Conservation (phyloP, 1,139 yeast species). For the Citeromyces hawaiiensis region DNA sequence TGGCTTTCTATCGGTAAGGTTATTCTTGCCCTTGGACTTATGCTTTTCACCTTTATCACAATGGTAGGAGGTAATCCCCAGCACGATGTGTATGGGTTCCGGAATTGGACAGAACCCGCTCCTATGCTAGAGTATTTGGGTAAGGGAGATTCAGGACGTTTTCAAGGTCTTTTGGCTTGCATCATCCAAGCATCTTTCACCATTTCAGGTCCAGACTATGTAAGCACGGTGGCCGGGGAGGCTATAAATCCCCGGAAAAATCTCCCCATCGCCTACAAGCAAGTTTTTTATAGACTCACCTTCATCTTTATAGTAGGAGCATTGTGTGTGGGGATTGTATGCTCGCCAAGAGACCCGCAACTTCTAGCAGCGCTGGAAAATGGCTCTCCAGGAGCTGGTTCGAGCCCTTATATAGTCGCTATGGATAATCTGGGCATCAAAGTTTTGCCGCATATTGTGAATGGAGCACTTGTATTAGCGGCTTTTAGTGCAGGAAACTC, state of each 20-base stretch:
- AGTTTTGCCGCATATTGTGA: conserved; percentile 49
- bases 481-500: conserved; percentile 32
- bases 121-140: conserved; percentile 39
- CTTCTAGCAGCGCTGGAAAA: conserved; percentile 25
- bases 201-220: conserved; percentile 76
- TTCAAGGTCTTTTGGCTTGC: conserved; percentile 59
- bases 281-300: conserved; percentile 60
- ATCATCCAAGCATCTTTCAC: conserved; percentile 51
- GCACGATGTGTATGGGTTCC: conserved; percentile 53
- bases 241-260: conserved; percentile 63
- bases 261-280: conserved; percentile 70
- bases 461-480: conserved; percentile 45
- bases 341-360: conserved; percentile 36
- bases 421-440: conserved; percentile 38
- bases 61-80: conserved; percentile 81
- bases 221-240: conserved; percentile 78
- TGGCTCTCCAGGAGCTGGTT: conserved; percentile 44
- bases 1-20: conserved; percentile 72
- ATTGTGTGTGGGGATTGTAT: conserved; percentile 44
- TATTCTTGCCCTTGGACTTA: conserved; percentile 54
- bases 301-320: conserved; percentile 56
- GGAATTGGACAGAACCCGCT: conserved; percentile 37
- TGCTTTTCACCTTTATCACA: too few species aligned
- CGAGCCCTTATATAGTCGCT: conserved; percentile 54
- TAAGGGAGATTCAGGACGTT: conserved; percentile 49